Evolutionary conservation across 1,284 basidiomycete species (phyloP).

Genomic region (Irpex lacteus): DNA sequence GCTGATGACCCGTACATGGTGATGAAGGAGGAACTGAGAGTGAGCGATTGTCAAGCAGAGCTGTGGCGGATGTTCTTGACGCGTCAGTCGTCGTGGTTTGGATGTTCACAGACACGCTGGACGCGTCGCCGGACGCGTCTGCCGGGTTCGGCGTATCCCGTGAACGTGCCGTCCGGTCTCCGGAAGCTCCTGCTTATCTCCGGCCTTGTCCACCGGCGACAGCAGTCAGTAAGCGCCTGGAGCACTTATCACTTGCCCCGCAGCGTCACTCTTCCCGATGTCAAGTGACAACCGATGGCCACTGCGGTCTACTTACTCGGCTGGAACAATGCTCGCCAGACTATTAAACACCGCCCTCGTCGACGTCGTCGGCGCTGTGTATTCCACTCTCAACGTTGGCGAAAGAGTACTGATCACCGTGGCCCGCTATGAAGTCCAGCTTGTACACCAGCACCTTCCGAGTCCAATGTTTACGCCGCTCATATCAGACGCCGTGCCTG

Average conservation of each 20-base stretch:
- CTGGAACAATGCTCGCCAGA: background rate
- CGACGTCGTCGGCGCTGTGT: too few relatives aligned
- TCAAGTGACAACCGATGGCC: background rate
- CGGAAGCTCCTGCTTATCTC: background rate
- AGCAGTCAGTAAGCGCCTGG: background rate
- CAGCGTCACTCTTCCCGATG: background rate
- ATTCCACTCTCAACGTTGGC: too few relatives aligned
- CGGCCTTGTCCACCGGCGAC: background rate
- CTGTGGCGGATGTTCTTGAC: background rate
- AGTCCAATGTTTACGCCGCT: background rate
- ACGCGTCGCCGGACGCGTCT: slow-evolving; percentile 5
- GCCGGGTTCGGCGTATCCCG: background rate
- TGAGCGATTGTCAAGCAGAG: background rate
- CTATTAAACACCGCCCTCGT: too few relatives aligned
- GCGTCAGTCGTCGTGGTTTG: slow-evolving; percentile 4
- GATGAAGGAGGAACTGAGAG: background rate
- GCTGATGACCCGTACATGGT: slow-evolving; percentile 70
- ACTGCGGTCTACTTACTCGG: background rate
- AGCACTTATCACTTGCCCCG: background rate
- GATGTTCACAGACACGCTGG: background rate
- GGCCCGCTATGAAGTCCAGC: background rate
- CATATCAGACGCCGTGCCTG: slow-evolving; percentile 1
- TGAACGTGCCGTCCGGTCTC: background rate
- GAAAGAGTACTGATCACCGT: background rate
- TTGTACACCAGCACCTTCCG: background rate